Percentiles rank a stretch among this genome's conserved stretches.
These are phyloP conservation scores for Centella asiatica DNA, from an alignment of 129 eudicot species.

Conservation along the genomic window DNA sequence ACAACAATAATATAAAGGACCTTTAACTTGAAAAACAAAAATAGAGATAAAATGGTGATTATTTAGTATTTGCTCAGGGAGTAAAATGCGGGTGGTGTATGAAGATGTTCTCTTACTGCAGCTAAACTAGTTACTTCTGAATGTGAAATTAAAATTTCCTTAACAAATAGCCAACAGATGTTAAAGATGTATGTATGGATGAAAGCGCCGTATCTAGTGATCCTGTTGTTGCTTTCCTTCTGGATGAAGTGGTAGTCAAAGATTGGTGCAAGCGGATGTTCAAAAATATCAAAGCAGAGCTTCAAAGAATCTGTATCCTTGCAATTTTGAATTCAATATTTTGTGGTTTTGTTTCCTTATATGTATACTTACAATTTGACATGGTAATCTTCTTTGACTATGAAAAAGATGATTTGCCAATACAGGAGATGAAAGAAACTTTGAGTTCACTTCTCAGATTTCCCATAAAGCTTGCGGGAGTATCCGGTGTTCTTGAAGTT, in stretches of 20 bases:
- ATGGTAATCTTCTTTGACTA: slow-evolving; percentile 30
- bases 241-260: slow-evolving; percentile 95
- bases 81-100: not conserved
- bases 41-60: not conserved
- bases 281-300: slow-evolving; percentile 39
- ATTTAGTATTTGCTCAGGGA: not conserved
- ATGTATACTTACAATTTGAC: too few relatives aligned
- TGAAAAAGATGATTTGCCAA: slow-evolving; percentile 46
- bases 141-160: slow-evolving; percentile 24
- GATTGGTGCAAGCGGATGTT: slow-evolving; percentile 95
- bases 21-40: too few relatives aligned
- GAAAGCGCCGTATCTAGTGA: slow-evolving; percentile 99
- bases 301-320: slow-evolving; percentile 81
- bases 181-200: slow-evolving; percentile 98
- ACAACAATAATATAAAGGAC: not conserved
- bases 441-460: slow-evolving; percentile 51
- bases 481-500: slow-evolving; percentile 76
- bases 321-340: not conserved
- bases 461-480: slow-evolving; percentile 53
- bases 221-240: slow-evolving; percentile 78
- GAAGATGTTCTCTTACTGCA: not conserved
- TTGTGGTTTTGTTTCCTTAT: not conserved
- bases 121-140: not conserved
- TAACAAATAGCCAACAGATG: slow-evolving; percentile 60
- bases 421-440: slow-evolving; percentile 40